phyloP scores from a whole-genome alignment of 1,284 basidiomycete species.

The Schizophyllum commune region DNA sequence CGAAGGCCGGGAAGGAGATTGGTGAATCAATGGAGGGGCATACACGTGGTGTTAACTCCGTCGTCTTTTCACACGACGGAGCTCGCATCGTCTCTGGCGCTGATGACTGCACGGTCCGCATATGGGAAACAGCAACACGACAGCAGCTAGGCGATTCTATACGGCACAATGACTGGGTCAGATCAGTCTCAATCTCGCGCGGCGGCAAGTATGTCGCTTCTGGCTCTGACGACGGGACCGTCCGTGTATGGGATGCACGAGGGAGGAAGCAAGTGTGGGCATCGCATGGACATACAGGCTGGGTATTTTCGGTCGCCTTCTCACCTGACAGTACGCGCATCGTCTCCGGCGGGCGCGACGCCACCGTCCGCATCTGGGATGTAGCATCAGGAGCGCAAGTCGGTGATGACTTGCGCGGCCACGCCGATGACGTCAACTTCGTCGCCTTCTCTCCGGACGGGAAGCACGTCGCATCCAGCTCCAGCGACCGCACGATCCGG shows the following conservation, averaged over 20 bases:
- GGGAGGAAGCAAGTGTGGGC: neutral
- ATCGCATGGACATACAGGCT: neutral
- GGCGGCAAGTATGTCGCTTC: no score
- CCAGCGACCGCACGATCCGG: constrained; percentile 11
- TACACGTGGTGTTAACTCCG: neutral
- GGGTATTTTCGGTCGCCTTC: constrained; percentile 9
- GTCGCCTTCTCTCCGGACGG: constrained; percentile 17
- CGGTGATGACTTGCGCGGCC: neutral
- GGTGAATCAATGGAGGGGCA: no score
- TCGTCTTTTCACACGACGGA: neutral
- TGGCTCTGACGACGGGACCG: neutral
- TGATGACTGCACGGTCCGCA: no score
- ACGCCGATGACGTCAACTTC: constrained; percentile 3
- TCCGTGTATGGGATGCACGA: neutral
- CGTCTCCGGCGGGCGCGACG: constrained; percentile 6
- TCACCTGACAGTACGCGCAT: constrained; percentile 14
- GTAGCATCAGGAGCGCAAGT: neutral
- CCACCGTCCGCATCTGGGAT: constrained; percentile 4
- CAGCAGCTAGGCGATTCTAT: no score
- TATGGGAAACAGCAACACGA: no score
- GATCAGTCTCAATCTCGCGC: no score
- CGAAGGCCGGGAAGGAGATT: no score
- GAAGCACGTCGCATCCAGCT: constrained; percentile 8
- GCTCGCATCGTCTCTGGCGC: no score
- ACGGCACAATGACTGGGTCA: no score